Evolutionary conservation across 768 basidiomycete species (phyloP).

Genomic region (Auriculariales sp.): DNA sequence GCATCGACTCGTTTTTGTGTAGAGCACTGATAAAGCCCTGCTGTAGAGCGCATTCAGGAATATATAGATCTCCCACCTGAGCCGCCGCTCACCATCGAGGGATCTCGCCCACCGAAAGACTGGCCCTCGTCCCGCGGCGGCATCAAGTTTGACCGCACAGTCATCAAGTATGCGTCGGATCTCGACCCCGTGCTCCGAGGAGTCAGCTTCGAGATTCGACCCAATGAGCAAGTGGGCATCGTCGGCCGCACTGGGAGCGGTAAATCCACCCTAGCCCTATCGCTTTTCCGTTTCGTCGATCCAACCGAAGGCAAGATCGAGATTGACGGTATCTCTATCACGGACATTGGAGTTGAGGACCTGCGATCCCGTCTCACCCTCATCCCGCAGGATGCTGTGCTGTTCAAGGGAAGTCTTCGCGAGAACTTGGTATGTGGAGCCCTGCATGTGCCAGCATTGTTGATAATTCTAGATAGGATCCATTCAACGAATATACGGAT

Average conservation of each 20-base stretch:
- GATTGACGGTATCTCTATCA: conserved; percentile 57
- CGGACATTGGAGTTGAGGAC: conserved; percentile 52
- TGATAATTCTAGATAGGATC: conserved; percentile 57
- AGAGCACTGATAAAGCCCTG: neutral
- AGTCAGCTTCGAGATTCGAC: conserved; percentile 37
- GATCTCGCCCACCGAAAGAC: conserved; percentile 49
- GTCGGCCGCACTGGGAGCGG: conserved; percentile 35
- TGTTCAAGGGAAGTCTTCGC: neutral
- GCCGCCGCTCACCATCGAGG: conserved; percentile 42
- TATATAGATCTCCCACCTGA: conserved; percentile 60
- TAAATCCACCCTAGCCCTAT: conserved; percentile 17
- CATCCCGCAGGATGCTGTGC: neutral
- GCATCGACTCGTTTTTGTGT: neutral
- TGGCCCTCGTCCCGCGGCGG: conserved; percentile 51
- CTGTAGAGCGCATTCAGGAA: conserved; percentile 58
- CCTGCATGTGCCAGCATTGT: conserved; percentile 58
- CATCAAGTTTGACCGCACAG: conserved; percentile 39
- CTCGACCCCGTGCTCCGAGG: conserved; percentile 48
- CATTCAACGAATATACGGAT: conserved; percentile 40
- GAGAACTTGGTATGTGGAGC: conserved; percentile 67
- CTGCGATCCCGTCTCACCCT: conserved; percentile 35
- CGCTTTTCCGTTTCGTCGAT: conserved; percentile 18
- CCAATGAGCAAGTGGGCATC: conserved; percentile 51
- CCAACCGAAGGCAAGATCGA: conserved; percentile 19
- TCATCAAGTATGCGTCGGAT: conserved; percentile 44